phyloP scores from a whole-genome alignment of 2,329 filamentous ascomycete species.

The Daldinia sp. region DNA sequence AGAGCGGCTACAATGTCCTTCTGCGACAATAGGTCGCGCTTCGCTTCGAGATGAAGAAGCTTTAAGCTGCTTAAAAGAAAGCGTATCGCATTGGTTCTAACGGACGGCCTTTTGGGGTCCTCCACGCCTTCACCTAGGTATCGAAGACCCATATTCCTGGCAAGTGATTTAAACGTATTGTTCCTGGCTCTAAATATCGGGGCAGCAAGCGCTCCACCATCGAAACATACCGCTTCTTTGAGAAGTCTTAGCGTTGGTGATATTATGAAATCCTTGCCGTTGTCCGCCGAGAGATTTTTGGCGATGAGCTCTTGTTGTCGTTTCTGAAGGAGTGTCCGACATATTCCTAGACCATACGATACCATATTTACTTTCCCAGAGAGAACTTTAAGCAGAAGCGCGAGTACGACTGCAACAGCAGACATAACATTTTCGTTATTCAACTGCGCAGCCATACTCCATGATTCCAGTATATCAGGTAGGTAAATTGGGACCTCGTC shows the following conservation, averaged over 20 bases:
- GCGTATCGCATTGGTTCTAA: constrained; percentile 82
- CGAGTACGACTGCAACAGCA: constrained; percentile 80
- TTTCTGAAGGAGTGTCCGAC: constrained; percentile 81
- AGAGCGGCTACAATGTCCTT: constrained; percentile 73
- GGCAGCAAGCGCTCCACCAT: constrained; percentile 82
- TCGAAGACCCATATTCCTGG: constrained; percentile 80
- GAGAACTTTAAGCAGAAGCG: constrained; percentile 80
- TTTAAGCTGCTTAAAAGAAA: constrained; percentile 83
- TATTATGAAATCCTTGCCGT: constrained; percentile 86
- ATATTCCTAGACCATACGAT: constrained; percentile 78
- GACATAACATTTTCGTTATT: constrained; percentile 85
- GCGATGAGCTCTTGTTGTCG: constrained; percentile 82
- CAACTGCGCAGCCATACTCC: constrained; percentile 81
- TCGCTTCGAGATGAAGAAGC: constrained; percentile 78
- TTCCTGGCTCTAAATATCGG: constrained; percentile 80
- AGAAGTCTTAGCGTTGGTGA: constrained; percentile 87
- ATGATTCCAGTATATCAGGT: constrained; percentile 83
- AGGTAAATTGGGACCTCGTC: constrained; percentile 72
- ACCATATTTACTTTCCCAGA: constrained; percentile 78
- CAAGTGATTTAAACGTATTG: constrained; percentile 80
- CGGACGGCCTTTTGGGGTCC: constrained; percentile 74
- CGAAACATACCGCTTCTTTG: constrained; percentile 83
- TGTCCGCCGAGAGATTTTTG: constrained; percentile 79
- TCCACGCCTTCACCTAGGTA: constrained; percentile 66
- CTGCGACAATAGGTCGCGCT: constrained; percentile 84